Conservation (phyloP, 1,284 basidiomycete species). For the Gomphus sp. region DNA sequence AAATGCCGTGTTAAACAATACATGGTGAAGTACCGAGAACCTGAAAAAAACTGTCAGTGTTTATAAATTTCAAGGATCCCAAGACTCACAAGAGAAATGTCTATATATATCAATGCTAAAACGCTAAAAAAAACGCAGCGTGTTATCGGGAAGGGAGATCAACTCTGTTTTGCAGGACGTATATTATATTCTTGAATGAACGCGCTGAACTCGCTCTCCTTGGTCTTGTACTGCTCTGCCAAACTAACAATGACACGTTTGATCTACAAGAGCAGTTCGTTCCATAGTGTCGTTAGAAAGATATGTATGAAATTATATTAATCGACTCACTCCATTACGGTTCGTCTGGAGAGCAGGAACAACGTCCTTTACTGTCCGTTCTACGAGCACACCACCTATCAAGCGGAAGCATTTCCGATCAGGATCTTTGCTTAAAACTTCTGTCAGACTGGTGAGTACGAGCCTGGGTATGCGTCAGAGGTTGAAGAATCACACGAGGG, state of each 20-base stretch:
- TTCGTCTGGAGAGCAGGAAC: conserved; percentile 85
- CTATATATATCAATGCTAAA: not conserved
- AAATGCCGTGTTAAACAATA: not conserved
- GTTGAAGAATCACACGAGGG: conserved; percentile 1
- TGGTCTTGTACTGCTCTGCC: conserved; percentile 78
- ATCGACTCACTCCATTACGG: conserved; percentile 60
- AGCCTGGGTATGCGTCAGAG: conserved; percentile 42
- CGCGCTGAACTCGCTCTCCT: conserved; percentile 75
- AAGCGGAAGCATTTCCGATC: conserved; percentile 93
- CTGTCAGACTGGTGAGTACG: conserved; percentile 81
- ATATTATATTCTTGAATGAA: conserved; percentile 83
- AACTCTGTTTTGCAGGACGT: conserved; percentile 31
- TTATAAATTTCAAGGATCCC: not conserved
- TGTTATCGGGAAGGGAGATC: not conserved
- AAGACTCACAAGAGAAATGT: not conserved
- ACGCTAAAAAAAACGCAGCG: not conserved
- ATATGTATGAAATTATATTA: conserved; percentile 8
- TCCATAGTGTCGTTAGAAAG: conserved; percentile 2
- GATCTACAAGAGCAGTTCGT: conserved; percentile 42
- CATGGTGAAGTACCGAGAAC: not conserved
- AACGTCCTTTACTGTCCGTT: conserved; percentile 93
- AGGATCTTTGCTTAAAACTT: conserved; percentile 71
- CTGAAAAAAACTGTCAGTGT: not conserved
- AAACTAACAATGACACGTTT: conserved; percentile 69
- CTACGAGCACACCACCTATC: conserved; percentile 93